Evolutionary conservation across 2,329 filamentous ascomycete species (phyloP).

Genomic region (Aspergillus texensis): DNA sequence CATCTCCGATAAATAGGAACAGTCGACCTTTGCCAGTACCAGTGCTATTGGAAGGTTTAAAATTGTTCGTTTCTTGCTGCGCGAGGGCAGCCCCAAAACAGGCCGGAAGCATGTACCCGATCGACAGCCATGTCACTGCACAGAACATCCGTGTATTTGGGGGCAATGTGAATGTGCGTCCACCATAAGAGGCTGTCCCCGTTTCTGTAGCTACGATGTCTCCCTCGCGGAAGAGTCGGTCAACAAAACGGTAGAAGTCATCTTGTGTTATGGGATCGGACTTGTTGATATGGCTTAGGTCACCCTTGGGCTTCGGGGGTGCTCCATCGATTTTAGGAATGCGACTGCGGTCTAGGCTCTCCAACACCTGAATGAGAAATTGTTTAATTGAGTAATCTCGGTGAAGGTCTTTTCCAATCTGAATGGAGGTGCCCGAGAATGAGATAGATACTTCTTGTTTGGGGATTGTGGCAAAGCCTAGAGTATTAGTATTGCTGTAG

Average conservation of each 20-base stretch:
- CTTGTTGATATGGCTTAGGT: not conserved
- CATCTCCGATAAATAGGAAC: constrained; percentile 64
- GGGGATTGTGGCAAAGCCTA: constrained; percentile 79
- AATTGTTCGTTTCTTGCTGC: constrained; percentile 28
- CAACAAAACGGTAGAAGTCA: constrained; percentile 51
- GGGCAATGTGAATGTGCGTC: constrained; percentile 55
- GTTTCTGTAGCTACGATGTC: constrained; percentile 63
- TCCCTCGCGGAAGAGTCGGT: constrained; percentile 51
- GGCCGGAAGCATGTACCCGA: constrained; percentile 63
- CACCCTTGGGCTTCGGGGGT: constrained; percentile 21
- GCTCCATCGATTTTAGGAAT: constrained; percentile 45
- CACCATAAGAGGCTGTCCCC: constrained; percentile 60
- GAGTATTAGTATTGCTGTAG: constrained; percentile 51
- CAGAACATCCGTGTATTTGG: constrained; percentile 52
- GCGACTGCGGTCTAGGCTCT: constrained; percentile 59
- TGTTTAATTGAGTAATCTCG: constrained; percentile 76
- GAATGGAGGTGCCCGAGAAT: constrained; percentile 73
- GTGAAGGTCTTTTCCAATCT: constrained; percentile 72
- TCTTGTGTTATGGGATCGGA: constrained; percentile 16
- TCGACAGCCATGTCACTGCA: constrained; percentile 61
- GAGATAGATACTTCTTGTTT: constrained; percentile 78
- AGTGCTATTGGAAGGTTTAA: not conserved
- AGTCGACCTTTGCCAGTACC: constrained; percentile 42
- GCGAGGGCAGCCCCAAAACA: constrained; percentile 61
- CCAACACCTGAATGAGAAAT: constrained; percentile 71